These are phyloP conservation scores for Cryphonectria naterciae DNA, from an alignment of 2,329 filamentous ascomycete species.

Conservation along the genomic window DNA sequence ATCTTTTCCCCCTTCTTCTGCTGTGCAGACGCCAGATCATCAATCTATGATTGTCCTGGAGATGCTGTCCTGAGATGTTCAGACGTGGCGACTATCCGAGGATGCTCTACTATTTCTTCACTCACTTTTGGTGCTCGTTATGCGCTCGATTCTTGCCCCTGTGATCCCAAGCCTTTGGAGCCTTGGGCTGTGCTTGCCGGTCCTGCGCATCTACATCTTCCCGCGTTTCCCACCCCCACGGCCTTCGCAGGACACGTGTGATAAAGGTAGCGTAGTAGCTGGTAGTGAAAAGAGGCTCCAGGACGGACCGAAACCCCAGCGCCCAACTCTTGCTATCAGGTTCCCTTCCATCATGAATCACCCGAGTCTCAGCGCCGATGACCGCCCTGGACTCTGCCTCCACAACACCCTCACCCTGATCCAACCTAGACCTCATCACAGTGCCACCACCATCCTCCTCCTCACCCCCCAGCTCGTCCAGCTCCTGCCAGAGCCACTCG, in stretches of 20 bases:
- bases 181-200: neutral
- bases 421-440: neutral
- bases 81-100: neutral
- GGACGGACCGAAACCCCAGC: neutral
- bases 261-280: neutral
- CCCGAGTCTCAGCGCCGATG: neutral
- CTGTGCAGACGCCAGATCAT: neutral
- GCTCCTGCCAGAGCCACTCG: slow-evolving; percentile 1
- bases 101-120: neutral
- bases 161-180: neutral
- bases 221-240: neutral
- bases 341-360: neutral
- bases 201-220: neutral
- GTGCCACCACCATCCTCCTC: neutral
- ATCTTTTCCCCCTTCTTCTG: neutral
- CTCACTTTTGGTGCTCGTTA: neutral
- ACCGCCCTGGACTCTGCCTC: neutral
- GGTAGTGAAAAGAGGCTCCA: neutral
- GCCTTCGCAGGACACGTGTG: neutral
- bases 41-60: neutral
- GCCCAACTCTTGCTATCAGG: neutral
- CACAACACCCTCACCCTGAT: neutral
- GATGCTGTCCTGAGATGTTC: neutral
- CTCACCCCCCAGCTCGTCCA: neutral
- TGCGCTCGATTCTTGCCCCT: neutral